phyloP scores from a whole-genome alignment of 306 rosid genomes.

The Hippophae tibetana region DNA sequence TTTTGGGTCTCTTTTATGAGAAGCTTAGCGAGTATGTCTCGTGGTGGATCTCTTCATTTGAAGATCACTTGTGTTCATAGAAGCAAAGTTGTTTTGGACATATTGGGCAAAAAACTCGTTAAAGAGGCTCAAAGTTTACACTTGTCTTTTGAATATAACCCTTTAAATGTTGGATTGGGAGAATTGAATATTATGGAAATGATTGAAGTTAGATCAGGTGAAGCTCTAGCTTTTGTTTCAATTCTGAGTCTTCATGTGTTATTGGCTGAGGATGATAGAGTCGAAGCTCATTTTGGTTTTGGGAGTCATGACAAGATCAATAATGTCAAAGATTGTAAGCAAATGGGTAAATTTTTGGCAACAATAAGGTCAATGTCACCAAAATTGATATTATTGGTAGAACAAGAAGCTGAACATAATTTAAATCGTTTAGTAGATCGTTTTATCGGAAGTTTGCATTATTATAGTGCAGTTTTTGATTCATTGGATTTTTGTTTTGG shows the following conservation, averaged over 20 bases:
- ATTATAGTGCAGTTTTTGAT: slow-evolving; percentile 22
- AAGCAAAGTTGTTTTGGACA: background rate
- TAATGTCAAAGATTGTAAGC: background rate
- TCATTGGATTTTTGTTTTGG: slow-evolving; percentile 8
- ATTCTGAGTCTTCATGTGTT: slow-evolving; percentile 15
- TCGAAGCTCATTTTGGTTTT: background rate
- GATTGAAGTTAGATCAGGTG: slow-evolving; percentile 5
- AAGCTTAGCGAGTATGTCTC: background rate
- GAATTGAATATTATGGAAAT: slow-evolving; percentile 9
- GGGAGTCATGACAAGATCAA: background rate
- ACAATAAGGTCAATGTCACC: slow-evolving; percentile 18
- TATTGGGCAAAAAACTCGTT: slow-evolving; percentile 10
- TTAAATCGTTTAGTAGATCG: slow-evolving; percentile 6
- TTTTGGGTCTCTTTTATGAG: slow-evolving; percentile 10
- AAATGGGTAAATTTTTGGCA: slow-evolving; percentile 13
- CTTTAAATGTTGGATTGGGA: slow-evolving; percentile 5
- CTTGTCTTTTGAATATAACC: slow-evolving; percentile 9
- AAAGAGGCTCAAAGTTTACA: slow-evolving; percentile 4
- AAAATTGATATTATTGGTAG: slow-evolving; percentile 16
- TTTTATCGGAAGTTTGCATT: slow-evolving; percentile 9
- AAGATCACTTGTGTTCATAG: slow-evolving; percentile 13
- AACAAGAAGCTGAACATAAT: slow-evolving; percentile 21
- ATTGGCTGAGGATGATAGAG: slow-evolving; percentile 8
- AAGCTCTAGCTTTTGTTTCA: slow-evolving; percentile 8
- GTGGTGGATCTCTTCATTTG: slow-evolving; percentile 9